Conservation (phyloP, 257 asterid species). For the Lycium ferocissimum region DNA sequence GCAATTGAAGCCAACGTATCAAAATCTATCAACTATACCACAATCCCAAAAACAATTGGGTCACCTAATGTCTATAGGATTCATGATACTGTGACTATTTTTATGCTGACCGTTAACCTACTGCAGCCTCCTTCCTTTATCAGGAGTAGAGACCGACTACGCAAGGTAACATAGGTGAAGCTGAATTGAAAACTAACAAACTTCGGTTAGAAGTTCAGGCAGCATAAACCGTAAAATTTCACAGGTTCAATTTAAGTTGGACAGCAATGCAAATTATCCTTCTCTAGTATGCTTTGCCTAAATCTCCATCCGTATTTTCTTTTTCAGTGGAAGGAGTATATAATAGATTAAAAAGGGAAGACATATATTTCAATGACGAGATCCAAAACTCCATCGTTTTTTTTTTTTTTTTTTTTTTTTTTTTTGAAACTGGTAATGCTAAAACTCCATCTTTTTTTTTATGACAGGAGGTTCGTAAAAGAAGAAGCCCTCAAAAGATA, state of each 20-base stretch:
- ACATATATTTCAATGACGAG: background rate
- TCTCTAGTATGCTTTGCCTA: background rate
- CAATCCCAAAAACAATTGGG: background rate
- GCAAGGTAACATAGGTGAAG: background rate
- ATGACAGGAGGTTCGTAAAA: background rate
- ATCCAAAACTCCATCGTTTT: background rate
- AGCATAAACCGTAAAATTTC: constrained; percentile 16
- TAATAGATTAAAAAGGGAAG: background rate
- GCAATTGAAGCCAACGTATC: constrained; percentile 16
- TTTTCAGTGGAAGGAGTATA: background rate
- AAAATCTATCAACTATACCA: background rate
- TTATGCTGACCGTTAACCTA: constrained; percentile 4
- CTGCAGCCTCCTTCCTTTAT: background rate
- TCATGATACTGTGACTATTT: constrained; percentile 5
- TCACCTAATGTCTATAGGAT: background rate
- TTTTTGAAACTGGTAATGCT: no score
- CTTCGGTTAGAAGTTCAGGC: constrained; percentile 15
- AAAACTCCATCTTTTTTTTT: background rate
- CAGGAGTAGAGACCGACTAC: background rate
- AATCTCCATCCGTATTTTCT: constrained; percentile 16
- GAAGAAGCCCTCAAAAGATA: background rate
- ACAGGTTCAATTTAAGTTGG: constrained; percentile 18
- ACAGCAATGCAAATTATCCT: constrained; percentile 22
- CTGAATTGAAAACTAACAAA: constrained; percentile 19
- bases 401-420: background rate